Percentiles rank a stretch among this genome's conserved stretches.
Evolutionary conservation across 305 asterid species (phyloP).

Genomic region (Fraxinus dipetala): DNA sequence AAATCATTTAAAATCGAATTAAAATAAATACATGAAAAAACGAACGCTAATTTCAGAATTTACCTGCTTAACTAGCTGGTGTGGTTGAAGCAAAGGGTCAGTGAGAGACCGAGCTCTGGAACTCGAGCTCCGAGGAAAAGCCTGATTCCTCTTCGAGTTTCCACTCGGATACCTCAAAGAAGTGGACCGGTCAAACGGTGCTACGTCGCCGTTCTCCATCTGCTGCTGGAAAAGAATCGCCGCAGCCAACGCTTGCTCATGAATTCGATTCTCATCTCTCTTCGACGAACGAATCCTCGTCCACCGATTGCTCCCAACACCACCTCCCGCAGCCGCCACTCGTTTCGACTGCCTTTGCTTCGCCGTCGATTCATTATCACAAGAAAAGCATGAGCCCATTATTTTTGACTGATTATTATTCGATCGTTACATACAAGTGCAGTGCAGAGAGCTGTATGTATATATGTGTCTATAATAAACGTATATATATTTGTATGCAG

Average conservation of each 20-base stretch:
- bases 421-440: constrained; percentile 36
- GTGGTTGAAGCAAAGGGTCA: constrained; percentile 93
- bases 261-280: constrained; percentile 63
- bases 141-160: constrained; percentile 51
- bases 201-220: constrained; percentile 56
- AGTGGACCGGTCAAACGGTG: constrained; percentile 77
- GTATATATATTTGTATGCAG: constrained; percentile 20
- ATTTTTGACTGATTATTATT: constrained; percentile 13
- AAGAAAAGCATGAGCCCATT: constrained; percentile 88
- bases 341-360: constrained; percentile 54
- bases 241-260: constrained; percentile 83
- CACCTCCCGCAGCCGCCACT: constrained; percentile 44
- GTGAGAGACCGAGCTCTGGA: constrained; percentile 80
- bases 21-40: neutral
- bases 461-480: neutral
- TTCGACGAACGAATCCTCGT: constrained; percentile 57
- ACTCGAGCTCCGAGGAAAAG: constrained; percentile 82
- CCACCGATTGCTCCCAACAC: constrained; percentile 68
- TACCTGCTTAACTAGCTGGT: constrained; percentile 89
- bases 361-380: constrained; percentile 44
- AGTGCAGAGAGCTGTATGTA: neutral
- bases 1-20: neutral
- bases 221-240: constrained; percentile 90
- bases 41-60: neutral
- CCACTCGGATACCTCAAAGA: constrained; percentile 69